These are phyloP conservation scores for Breynia disticha DNA, from an alignment of 441 rosid genomes.

Conservation along the genomic window DNA sequence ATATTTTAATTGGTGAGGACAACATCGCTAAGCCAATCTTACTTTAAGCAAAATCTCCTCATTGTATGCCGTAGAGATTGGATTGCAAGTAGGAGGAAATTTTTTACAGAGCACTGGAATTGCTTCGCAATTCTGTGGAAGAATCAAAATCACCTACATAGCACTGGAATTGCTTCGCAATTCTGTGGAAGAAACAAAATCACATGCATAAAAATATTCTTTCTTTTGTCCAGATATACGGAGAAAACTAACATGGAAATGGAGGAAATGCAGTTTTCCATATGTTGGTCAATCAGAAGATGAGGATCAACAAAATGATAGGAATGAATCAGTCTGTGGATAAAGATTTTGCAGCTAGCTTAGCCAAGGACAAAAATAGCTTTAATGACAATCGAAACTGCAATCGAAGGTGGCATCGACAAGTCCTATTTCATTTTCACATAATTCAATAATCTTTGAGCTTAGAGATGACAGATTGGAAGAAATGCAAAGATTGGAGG, in stretches of 20 bases:
- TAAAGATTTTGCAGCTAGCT: conserved; percentile 22
- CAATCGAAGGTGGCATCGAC: conserved; percentile 50
- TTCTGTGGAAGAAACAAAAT: no score
- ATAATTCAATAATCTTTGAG: conserved; percentile 49
- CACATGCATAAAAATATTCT: no score
- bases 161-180: no score
- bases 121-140: no score
- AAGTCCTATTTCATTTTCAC: conserved; percentile 54
- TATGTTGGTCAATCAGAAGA: conserved; percentile 6
- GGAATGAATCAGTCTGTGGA: conserved; percentile 27
- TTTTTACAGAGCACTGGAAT: no score
- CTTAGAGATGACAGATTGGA: conserved; percentile 64
- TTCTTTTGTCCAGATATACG: no score
- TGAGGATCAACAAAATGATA: conserved; percentile 14
- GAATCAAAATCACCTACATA: no score
- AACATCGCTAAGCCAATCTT: no score
- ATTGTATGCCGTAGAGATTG: no score
- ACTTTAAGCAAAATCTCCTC: no score
- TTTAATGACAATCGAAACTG: conserved; percentile 27
- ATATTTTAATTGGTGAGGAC: no score
- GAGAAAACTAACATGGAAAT: conserved; percentile 63
- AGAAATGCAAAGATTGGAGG: conserved; percentile 36
- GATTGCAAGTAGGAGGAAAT: no score
- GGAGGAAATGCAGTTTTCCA: conserved; percentile 51
- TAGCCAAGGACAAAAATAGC: conserved; percentile 24